Evolutionary conservation across 2,329 filamentous ascomycete genomes (phyloP).

Genomic region (Sporothrix schenckii): DNA sequence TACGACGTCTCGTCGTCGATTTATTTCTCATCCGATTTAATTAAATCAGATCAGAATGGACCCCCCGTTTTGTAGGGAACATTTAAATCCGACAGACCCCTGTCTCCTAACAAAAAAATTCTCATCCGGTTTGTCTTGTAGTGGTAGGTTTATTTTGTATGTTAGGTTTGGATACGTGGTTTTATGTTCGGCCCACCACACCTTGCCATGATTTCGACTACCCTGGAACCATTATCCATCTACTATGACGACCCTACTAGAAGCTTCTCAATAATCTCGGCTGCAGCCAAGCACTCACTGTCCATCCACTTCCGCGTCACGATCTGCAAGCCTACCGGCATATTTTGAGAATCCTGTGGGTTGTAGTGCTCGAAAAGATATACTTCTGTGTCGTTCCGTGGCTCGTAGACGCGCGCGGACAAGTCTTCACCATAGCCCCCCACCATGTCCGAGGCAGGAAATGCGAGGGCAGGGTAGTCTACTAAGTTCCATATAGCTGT

Average conservation of each 20-base stretch:
- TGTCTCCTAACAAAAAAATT: too few species aligned
- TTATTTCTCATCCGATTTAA: too few species aligned
- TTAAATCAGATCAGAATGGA: too few species aligned
- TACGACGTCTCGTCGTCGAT: too few species aligned
- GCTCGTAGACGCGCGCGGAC: neutral
- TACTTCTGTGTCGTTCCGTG: neutral
- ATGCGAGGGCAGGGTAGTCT: neutral
- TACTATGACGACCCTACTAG: neutral
- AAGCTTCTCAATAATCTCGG: neutral
- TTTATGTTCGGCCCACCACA: too few species aligned
- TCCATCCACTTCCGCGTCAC: conserved; percentile 5
- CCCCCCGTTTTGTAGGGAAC: too few species aligned
- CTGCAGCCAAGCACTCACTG: neutral
- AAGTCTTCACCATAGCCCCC: neutral
- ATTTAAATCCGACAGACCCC: too few species aligned
- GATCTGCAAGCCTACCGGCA: neutral
- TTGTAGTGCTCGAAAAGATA: neutral
- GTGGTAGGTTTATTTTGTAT: too few species aligned
- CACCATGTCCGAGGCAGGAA: neutral
- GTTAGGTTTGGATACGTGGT: too few species aligned
- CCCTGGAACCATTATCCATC: neutral
- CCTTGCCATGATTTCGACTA: too few species aligned
- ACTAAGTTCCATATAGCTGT: neutral
- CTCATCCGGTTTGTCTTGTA: too few species aligned
- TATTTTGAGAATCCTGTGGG: neutral